Base-by-base conservation (phyloP, 2,329 filamentous ascomycete genomes). In the Diplodia mutila region DNA sequence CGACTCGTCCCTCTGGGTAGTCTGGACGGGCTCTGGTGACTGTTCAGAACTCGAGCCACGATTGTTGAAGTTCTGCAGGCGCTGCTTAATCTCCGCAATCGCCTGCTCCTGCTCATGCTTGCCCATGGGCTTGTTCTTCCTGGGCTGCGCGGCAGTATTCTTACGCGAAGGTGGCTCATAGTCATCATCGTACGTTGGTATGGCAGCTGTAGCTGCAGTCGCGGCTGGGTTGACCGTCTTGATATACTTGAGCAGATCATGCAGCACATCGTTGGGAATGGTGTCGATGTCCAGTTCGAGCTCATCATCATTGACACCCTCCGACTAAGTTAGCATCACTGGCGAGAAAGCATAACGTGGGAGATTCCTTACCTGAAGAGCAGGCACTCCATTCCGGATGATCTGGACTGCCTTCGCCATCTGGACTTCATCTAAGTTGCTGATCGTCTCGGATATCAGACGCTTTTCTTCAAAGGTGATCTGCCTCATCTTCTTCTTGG, bases 381-480 rank as follows among this genome's bases (percentile, higher is more conserved):
- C 84, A 81, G 92, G 82, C 83, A 92, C 79, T 72, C 97, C 94
- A 71, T 88, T 88, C 77, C 96, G 93, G 75, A 99, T 98, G 70
- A 98, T 94, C 69, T 91, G 88, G 37, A 97, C 92, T 0, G 94
- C 93, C 72, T 89, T 88, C 61, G 90, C 86, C 75, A 97, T 90
- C 71, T 92, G 89, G n/a, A 85, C 84, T 61, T 91, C 90, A 21
- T 93, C 89, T 67, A 98, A 87, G 70, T 90, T 89, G 73, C 90
- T 91, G 70, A 97, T 95, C 16, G 91, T 91, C 68, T 90, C 90
- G 1, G 93, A 94, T 68, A 99, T 96, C 71, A 94, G 88, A 68
- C 95, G 92, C 83, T 98, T 98, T 80, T 99, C 93, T 3, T 90
- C 85, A 68, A 90, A 87, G 8, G 88, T 90, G 53, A 93, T 88